phyloP scores from a whole-genome alignment of 352 stramenopile species.

The Vaucheria bursata region DNA sequence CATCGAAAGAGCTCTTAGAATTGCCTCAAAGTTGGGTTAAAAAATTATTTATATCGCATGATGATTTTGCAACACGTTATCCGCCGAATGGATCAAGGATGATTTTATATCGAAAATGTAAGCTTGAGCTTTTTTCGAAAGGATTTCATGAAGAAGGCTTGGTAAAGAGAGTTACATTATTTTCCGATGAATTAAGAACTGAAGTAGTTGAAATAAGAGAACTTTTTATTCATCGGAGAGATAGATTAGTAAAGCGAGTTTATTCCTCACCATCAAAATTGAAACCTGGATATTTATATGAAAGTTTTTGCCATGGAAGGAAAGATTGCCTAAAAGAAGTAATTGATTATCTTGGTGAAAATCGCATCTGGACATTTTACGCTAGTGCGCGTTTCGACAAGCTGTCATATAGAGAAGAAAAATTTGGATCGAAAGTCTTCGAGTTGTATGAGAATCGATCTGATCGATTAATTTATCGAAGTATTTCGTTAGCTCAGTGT shows the following conservation, averaged over 20 bases:
- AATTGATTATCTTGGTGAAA: slow-evolving; percentile 71
- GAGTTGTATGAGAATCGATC: slow-evolving; percentile 72
- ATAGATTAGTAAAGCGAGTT: slow-evolving; percentile 1
- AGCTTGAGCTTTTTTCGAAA: slow-evolving; percentile 83
- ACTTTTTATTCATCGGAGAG: slow-evolving; percentile 72
- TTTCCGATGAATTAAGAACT: slow-evolving; percentile 60
- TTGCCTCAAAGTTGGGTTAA: slow-evolving; percentile 49
- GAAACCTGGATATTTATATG: slow-evolving; percentile 12
- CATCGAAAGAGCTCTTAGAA: no score
- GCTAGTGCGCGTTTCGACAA: slow-evolving; percentile 70
- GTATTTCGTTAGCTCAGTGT: slow-evolving; percentile 61
- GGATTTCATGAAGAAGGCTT: slow-evolving; percentile 74
- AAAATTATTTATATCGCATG: slow-evolving; percentile 33
- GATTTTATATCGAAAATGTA: slow-evolving; percentile 74
- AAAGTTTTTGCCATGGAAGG: slow-evolving; percentile 51
- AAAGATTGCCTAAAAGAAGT: slow-evolving; percentile 61
- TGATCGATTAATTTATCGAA: slow-evolving; percentile 70
- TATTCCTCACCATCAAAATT: not conserved
- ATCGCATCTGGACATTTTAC: slow-evolving; percentile 78
- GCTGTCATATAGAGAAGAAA: slow-evolving; percentile 67
- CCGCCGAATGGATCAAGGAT: slow-evolving; percentile 69
- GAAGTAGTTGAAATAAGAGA: slow-evolving; percentile 75
- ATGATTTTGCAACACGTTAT: slow-evolving; percentile 54
- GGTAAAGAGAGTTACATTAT: slow-evolving; percentile 68
- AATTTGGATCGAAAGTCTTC: slow-evolving; percentile 66